Base-by-base conservation (phyloP, 306 rosid genomes). In the Cicer cuneatum region DNA sequence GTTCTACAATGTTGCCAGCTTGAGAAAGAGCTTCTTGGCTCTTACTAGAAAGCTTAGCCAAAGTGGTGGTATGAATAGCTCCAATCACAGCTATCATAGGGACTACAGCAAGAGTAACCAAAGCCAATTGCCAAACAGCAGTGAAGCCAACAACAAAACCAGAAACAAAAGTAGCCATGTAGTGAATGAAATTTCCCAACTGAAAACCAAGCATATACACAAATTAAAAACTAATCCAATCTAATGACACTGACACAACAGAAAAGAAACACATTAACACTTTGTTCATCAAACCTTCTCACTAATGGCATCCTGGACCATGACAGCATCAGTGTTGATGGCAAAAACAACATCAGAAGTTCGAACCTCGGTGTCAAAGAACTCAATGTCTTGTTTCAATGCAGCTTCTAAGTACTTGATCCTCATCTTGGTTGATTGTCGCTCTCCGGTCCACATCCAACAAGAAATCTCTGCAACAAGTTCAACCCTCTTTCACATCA, bases 401-500 rank as follows among this genome's bases (percentile, higher is more conserved):
- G 97, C 96, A 7, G 97, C 93, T 82, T 94, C 96, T 10, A 94
- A 78, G 72, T 91, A 94, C 90, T 91, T 88, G 78, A 94, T 88
- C 79, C 98, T 94, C 98, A 94, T 88, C 89, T 80, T 94, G 2
- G 98, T 94, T 38, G 98, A 86, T 79, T 94, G 98, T 7, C 98
- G 52, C 82, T 94, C 98, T 52, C 98, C 98, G 0, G 88, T 94
- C 98, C 98, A 94, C 98, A 94, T 91, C 98, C 98, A 94, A 85
- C 98, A 94, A 0, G 98, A 94, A 80, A 94, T 94, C 87, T 94
- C 98, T 94, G 88, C 90, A 67, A 66, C 11, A 69, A 62, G 2
- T 57, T 15, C 71, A 71, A 75, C 65, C 14, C 58, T 45, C 37
- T 62, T 73, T 71, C 65, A 67, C 82, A 76, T 38, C 7, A 67